Evolutionary conservation across 805 yeast genomes (phyloP), one percentile per base, ranked within the genome.

Genomic region (Scheffersomyces spartinae): DNA sequence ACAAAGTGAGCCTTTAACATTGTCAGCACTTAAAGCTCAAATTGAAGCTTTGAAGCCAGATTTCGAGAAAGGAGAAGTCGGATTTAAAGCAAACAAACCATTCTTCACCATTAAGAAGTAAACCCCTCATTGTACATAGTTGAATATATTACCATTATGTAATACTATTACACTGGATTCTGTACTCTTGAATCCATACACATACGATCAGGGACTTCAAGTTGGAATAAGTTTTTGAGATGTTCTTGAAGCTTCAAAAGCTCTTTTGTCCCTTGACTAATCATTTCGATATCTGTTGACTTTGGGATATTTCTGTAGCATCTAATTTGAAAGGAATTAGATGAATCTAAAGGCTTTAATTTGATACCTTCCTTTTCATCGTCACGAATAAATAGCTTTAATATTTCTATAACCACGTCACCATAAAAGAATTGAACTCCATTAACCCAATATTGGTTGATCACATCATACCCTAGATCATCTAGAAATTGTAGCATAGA

Each of bases 161-260:
- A n/a, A n/a, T n/a, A n/a, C n/a, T n/a, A n/a, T n/a, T n/a, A n/a
- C n/a, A n/a, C n/a, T n/a, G n/a, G n/a, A n/a, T n/a, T n/a, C n/a
- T n/a, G n/a, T n/a, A 79, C 63, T 37, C 94, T 65, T 1, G 86
- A 71, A 46, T 85, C 95, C 84, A 85, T 82, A 14, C 64, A 59
- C 43, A 71, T 71, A 34, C 95, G 63, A 42, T 82, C 91, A 4
- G 94, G 94, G 17, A 80, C 68, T 11, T 61, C 70, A 24, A 86
- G 59, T 24, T 71, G 71, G 6, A 86, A 63, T 25, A 84, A 56
- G 9, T 85, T 85, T 29, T 63, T 55, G 32, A 86, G 53, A 26
- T 75, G 82, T 11, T 59, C 70, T 47, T 81, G 82, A 20, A 84
- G 52, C 23, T 52, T 57, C 24, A 72, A 54, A 34, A 86, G 53